Percentiles rank a stretch among this genome's conserved stretches.
These are phyloP conservation scores for Aspergillus flavus DNA, from an alignment of 2,329 filamentous ascomycete genomes.

Conservation along the genomic window DNA sequence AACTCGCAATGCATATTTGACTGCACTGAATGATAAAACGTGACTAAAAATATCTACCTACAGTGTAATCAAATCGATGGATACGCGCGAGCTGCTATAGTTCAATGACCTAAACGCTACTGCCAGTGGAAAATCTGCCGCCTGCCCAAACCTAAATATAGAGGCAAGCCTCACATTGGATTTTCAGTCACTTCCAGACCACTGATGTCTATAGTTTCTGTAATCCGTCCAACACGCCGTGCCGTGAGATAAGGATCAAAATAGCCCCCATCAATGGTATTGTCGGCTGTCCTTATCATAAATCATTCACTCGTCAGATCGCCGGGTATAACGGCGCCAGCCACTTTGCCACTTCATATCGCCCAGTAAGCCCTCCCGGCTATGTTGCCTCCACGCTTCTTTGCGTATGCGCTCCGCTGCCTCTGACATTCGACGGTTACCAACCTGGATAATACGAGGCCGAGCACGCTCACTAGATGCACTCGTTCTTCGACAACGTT, in stretches of 20 bases:
- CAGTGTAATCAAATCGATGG: no score
- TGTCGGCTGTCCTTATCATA: neutral
- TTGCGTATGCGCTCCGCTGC: conserved; percentile 22
- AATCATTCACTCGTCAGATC: conserved; percentile 8
- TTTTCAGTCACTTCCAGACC: neutral
- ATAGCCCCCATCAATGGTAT: neutral
- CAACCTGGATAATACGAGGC: conserved; percentile 31
- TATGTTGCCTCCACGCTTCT: conserved; percentile 18
- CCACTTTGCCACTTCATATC: conserved; percentile 10
- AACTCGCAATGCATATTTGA: no score
- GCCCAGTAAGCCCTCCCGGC: conserved; percentile 10
- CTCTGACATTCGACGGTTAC: conserved; percentile 23
- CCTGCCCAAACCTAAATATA: neutral
- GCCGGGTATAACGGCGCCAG: conserved; percentile 8
- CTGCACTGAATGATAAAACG: no score
- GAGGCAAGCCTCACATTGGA: neutral
- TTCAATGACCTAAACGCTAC: no score
- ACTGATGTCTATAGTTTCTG: neutral
- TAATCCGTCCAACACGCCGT: neutral
- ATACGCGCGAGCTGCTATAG: no score
- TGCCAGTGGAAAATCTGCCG: neutral
- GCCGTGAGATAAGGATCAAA: neutral
- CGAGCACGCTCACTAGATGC: conserved; percentile 5
- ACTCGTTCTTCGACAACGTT: neutral
- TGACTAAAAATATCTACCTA: no score